Percentiles rank a stretch among this genome's conserved stretches.
Conservation (phyloP, 352 stramenopile genomes). For the Thalassiosira delicatula region DNA sequence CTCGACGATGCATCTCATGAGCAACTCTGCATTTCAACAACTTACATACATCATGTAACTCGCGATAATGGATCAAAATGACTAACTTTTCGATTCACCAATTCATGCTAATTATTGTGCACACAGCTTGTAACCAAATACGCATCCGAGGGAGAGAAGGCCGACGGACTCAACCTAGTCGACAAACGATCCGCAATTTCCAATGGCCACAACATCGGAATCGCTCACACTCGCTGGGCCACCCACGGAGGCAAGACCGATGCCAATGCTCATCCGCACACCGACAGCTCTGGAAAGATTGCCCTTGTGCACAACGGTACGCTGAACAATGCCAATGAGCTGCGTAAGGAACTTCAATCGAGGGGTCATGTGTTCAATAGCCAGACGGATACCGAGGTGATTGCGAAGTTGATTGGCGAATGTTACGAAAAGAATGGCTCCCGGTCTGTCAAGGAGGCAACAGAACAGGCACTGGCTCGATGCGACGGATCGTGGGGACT, state of each 20-base stretch:
- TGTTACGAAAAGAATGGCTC: conserved; percentile 78
- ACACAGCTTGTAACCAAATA: conserved; percentile 90
- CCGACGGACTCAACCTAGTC: conserved; percentile 91
- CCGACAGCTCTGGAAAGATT: conserved; percentile 91
- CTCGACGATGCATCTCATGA: too few species aligned
- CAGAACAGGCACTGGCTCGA: conserved; percentile 87
- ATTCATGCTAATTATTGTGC: not conserved
- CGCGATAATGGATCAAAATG: too few species aligned
- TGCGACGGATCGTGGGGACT: conserved; percentile 97
- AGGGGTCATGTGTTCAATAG: conserved; percentile 91
- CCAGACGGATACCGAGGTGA: conserved; percentile 98
- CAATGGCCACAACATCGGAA: conserved; percentile 90
- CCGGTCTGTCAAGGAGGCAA: conserved; percentile 83
- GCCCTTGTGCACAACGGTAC: conserved; percentile 99
- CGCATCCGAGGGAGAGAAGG: conserved; percentile 89
- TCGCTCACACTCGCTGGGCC: conserved; percentile 99
- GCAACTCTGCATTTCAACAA: too few species aligned
- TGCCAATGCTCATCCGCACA: conserved; percentile 97
- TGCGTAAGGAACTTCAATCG: conserved; percentile 82
- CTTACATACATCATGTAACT: too few species aligned
- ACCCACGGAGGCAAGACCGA: conserved; percentile 98
- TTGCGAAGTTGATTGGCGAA: conserved; percentile 95
- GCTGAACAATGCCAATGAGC: conserved; percentile 93
- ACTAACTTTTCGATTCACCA: too few species aligned
- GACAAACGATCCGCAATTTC: conserved; percentile 79